Evolutionary conservation across 2,329 filamentous ascomycete genomes (phyloP), one percentile per base, ranked within the genome.

Genomic region (Fusarium sp.): DNA sequence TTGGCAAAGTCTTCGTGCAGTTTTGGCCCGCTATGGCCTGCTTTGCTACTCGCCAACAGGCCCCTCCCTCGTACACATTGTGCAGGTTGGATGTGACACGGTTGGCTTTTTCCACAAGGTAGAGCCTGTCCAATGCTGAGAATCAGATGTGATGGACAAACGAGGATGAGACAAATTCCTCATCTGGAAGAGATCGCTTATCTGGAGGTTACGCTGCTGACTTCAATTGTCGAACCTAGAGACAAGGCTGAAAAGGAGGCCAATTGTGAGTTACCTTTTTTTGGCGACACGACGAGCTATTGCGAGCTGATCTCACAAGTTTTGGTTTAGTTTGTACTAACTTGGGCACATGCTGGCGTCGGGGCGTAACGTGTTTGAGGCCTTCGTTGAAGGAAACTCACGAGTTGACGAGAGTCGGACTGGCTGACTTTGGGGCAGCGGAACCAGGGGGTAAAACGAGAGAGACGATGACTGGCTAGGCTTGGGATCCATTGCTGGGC

Each of bases 231-330:
- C 30, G 41, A 62, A 26, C 68, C 38, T 47, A 67, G 54, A 73
- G 66, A 67, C 65, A 71, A 59, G 66, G 67, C 70, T 73, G 58
- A 65, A 73, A 71, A 73, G 71, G 70, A 73, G 71, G 71, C 58
- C 54, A 42, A 55, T 30, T 45, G 24, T 30, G 57, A 72, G 53
- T 38, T 67, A 45, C 53, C 38, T 60, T 51, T 58, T 58, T 65
- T 42, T 47, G 56, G 56, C 47, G 38, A 67, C 28, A 44, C 50
- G 33, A 50, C 39, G 42, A 61, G 44, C 42, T 56, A 54, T 38
- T 67, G 41, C 38, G 70, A 61, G 57, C 48, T 72, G 48, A 44
- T 69, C 70, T 66, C 35, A 41, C 53, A 68, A 31, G 57, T 71
- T 48, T 45, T 67, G 58, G 65, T 47, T 47, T 56, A 71, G 66